Conservation (phyloP, 2,329 filamentous ascomycete genomes). For the Ceratocystis cubensis region DNA sequence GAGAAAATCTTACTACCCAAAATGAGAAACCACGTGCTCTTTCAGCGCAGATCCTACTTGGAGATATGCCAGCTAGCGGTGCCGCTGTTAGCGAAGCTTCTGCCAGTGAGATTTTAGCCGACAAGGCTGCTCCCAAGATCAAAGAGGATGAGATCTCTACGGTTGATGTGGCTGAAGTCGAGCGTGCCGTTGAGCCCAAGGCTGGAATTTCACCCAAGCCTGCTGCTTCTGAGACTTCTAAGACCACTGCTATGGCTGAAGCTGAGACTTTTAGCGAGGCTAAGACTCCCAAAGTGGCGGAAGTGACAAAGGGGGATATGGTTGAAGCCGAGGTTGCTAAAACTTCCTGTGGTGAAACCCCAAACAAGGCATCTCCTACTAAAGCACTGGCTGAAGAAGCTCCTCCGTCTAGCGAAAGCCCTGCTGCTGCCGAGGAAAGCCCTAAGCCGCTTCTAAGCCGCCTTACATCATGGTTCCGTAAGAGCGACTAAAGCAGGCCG, state of each 20-base stretch:
- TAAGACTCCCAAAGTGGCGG: neutral
- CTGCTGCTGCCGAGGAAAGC: neutral
- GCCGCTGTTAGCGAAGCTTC: neutral
- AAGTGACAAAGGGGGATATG: neutral
- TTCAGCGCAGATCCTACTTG: neutral
- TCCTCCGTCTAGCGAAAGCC: neutral
- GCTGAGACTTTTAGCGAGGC: neutral
- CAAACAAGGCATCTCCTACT: neutral
- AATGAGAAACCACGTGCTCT: neutral
- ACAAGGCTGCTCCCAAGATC: neutral
- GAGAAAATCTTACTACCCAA: neutral
- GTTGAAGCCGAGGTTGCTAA: neutral
- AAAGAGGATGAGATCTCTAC: neutral
- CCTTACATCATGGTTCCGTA: constrained; percentile 11
- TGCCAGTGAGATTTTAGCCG: neutral
- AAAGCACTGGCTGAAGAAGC: neutral
- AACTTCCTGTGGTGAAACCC: neutral
- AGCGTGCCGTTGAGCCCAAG: neutral
- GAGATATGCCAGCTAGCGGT: neutral
- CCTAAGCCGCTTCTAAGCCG: neutral
- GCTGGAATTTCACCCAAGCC: neutral
- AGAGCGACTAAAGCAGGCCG: neutral
- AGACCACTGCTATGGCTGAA: neutral
- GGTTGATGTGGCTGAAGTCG: neutral
- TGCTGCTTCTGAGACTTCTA: neutral